Evolutionary conservation across 2,329 filamentous ascomycete genomes (phyloP), one percentile per base, ranked within the genome.

Genomic region (Emericellopsis atlantica): DNA sequence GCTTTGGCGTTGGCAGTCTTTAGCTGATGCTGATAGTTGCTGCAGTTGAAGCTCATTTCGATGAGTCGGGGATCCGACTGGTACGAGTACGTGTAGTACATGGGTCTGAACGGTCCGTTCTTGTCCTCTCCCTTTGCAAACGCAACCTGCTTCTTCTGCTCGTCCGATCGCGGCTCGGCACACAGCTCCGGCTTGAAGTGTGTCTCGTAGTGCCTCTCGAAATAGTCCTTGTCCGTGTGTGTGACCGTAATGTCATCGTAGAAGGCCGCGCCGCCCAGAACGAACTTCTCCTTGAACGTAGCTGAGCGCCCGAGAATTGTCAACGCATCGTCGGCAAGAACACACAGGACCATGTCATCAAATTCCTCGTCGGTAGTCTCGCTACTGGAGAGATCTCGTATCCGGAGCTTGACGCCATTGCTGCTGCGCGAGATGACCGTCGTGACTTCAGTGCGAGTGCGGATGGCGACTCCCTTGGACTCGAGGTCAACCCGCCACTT

Each of bases 11-110:
- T 53, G 1, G 54, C 52, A 16, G 56, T 55, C 2, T 76, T 75
- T 46, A 87, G 81, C 52, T 86, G 81, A 36, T 78, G 70, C 54
- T 87, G 81, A 58, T 86, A 85, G 54, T 84, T 83, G 32, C 77
- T 81, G 60, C 79, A 83, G 56, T 87, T 80, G 58, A 85, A 87
- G 43, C 73, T 80, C 77, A 81, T 81, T 54, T 81, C 76, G 7
- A 81, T 70, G 50, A 76, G 73, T 3, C 62, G 70, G 1, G 66
- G 64, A 48, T 79, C 70, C 12, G 68, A 44, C 0, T 64, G 57
- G 53, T 81, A 81, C 40, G 67, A 70, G 42, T 78, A 74, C 48
- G 76, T 81, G 51, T 72, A 72, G 59, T 81, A 81, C 76, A 81
- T 81, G 40, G 76, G 76, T 39, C 68, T 65, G 62, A 76, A 81